Evolutionary conservation across 2,329 filamentous ascomycete genomes (phyloP), one percentile per base, ranked within the genome.

Genomic region (Apiospora phragmitis): DNA sequence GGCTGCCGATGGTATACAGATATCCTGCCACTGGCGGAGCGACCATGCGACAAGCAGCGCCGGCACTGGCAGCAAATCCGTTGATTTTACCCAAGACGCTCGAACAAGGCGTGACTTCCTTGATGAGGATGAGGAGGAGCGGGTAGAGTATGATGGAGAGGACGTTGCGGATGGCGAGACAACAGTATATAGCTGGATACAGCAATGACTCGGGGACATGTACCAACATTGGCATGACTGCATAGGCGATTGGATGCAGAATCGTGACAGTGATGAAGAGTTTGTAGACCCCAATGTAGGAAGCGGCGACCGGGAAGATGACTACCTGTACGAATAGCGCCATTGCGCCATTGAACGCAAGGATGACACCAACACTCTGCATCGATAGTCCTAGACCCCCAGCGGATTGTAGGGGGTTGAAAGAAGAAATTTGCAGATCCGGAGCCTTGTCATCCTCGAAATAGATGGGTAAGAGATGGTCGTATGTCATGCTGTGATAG

Each of bases 401-500:
- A 11, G 89, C 86, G 0, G 86, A 89, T 77, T 88, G 86, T 51
- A 93, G 83, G 1, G 80, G 83, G 74, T 81, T 86, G 55, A 78
- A 76, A n/a, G 76, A 71, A 55, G 80, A 72, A 32, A 81, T 73
- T 7, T 83, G 79, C 55, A 83, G 80, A 65, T 83, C 78, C 35
- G 81, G 79, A 72, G 81, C 83, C 41, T 88, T 87, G 51, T 90
- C 87, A 76, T 97, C 94, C 80, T 98, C 94, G 68, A 97, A 90
- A 82, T 97, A 98, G 71, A 98, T 97, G 9, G 95, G 95, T 69
- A 97, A 86, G 0, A 98, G 87, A 79, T 97, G 93, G 78, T 98
- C 95, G 81, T 94, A 98, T 0, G 93, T 94, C 94, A 98, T 98
- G 47, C 92, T 94, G 82, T 98, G 95, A 79, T 97, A 97, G 5